These are phyloP conservation scores for Teratosphaeria destructans DNA, from an alignment of 2,329 filamentous ascomycete genomes.

Conservation along the genomic window DNA sequence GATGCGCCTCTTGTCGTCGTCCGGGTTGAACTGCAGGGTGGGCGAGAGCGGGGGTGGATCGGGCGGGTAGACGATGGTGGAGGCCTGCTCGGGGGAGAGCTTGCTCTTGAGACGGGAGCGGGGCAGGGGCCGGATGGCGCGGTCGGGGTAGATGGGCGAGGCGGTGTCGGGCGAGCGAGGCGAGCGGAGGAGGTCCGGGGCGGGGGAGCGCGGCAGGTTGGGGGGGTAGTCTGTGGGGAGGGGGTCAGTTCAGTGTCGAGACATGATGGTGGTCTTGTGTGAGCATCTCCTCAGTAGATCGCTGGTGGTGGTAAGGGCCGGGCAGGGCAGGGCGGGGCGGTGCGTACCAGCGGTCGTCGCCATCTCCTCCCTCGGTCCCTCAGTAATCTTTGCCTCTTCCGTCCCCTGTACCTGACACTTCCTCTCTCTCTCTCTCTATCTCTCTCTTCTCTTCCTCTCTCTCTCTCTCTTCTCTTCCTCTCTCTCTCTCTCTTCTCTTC, in stretches of 20 bases:
- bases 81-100: constrained; percentile 73
- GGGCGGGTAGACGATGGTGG: constrained; percentile 72
- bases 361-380: background rate
- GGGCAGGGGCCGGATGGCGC: constrained; percentile 85
- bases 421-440: background rate
- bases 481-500: background rate
- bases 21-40: constrained; percentile 17
- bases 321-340: background rate
- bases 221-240: background rate
- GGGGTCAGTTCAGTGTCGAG: background rate
- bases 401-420: background rate
- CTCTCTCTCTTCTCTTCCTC: background rate
- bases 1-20: constrained; percentile 10
- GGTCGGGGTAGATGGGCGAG: constrained; percentile 74
- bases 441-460: no score
- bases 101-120: constrained; percentile 80
- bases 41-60: constrained; percentile 57
- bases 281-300: background rate
- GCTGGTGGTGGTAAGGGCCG: background rate
- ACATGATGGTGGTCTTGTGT: background rate
- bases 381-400: background rate
- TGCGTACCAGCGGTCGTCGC: background rate
- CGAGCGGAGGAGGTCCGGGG: background rate
- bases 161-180: constrained; percentile 50
- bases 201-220: background rate